Percentiles rank a stretch among this genome's conserved stretches.
Evolutionary conservation across 2,329 filamentous ascomycete species (phyloP).

Genomic region (Claviceps sp.): DNA sequence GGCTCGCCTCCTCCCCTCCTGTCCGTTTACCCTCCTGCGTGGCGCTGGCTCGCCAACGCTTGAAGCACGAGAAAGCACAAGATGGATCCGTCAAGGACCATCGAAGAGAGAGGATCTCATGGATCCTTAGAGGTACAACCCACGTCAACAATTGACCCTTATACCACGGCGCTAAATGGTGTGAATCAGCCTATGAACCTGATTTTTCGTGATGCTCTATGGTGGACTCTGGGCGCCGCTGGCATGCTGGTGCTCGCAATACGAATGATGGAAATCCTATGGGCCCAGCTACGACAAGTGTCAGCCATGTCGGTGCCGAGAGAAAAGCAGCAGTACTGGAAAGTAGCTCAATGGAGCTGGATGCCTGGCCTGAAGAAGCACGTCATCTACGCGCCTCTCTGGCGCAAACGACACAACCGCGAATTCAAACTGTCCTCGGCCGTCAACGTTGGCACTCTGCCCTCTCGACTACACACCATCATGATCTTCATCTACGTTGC

Average conservation of each 20-base stretch:
- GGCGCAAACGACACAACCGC: conserved; percentile 53
- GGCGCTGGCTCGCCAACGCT: conserved; percentile 10
- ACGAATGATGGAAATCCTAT: conserved; percentile 39
- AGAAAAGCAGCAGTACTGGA: conserved; percentile 46
- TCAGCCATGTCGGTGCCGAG: conserved; percentile 41
- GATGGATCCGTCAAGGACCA: conserved; percentile 23
- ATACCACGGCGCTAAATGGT: conserved; percentile 41
- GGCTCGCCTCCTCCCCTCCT: background rate
- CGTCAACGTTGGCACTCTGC: conserved; percentile 47
- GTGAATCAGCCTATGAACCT: conserved; percentile 47
- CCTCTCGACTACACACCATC: conserved; percentile 48
- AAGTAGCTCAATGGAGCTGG: conserved; percentile 41
- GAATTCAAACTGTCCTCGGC: conserved; percentile 50
- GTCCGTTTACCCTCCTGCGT: background rate
- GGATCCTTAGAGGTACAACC: conserved; percentile 19
- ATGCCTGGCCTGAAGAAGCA: conserved; percentile 50
- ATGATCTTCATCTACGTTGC: conserved; percentile 42
- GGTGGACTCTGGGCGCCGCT: conserved; percentile 46
- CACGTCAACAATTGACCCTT: conserved; percentile 40
- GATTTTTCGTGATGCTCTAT: conserved; percentile 42
- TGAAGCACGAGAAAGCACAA: conserved; percentile 3
- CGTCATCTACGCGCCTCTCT: conserved; percentile 46
- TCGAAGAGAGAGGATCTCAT: conserved; percentile 16
- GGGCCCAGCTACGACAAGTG: conserved; percentile 44
- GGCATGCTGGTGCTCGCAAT: conserved; percentile 39